These are phyloP conservation scores for Crithidia bombi DNA, from an alignment of 208 protist species.

Conservation along the genomic window DNA sequence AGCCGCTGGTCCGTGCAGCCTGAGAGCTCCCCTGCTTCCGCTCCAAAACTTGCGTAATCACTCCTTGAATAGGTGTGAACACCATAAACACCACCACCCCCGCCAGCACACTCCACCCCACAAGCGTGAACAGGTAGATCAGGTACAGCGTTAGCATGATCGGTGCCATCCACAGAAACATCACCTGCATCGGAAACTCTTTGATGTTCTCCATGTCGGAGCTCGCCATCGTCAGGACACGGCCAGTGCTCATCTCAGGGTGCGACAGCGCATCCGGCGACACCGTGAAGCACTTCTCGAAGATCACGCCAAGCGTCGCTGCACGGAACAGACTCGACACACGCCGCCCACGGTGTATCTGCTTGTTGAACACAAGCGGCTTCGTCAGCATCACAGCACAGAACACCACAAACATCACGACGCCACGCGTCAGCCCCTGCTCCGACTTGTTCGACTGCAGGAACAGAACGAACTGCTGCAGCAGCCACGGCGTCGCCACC, in stretches of 20 bases:
- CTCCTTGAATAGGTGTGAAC: conserved; percentile 69
- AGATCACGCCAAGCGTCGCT: conserved; percentile 71
- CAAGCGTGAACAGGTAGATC: conserved; percentile 51
- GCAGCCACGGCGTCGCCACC: conserved; percentile 59
- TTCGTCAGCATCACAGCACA: conserved; percentile 40
- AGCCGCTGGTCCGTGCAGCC: conserved; percentile 82
- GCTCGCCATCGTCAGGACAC: conserved; percentile 89
- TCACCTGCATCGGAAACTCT: conserved; percentile 43
- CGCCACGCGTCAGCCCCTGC: conserved; percentile 19
- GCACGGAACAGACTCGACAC: conserved; percentile 52
- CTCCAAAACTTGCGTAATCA: conserved; percentile 40
- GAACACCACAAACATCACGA: conserved; percentile 33
- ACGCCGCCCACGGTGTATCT: conserved; percentile 41
- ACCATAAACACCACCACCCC: conserved; percentile 68
- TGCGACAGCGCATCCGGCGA: conserved; percentile 47
- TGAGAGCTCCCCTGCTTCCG: conserved; percentile 28
- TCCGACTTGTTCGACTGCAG: conserved; percentile 21
- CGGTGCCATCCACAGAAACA: conserved; percentile 55
- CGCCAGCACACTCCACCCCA: conserved; percentile 75
- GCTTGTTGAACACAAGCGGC: conserved; percentile 41
- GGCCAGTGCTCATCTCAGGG: conserved; percentile 77
- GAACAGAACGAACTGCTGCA: conserved; percentile 63
- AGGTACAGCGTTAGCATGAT: conserved; percentile 69
- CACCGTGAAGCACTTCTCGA: conserved; percentile 79
- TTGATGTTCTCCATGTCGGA: conserved; percentile 68